phyloP scores from a whole-genome alignment of 768 basidiomycete species.

The Pseudohyphozyma bogoriensis region DNA sequence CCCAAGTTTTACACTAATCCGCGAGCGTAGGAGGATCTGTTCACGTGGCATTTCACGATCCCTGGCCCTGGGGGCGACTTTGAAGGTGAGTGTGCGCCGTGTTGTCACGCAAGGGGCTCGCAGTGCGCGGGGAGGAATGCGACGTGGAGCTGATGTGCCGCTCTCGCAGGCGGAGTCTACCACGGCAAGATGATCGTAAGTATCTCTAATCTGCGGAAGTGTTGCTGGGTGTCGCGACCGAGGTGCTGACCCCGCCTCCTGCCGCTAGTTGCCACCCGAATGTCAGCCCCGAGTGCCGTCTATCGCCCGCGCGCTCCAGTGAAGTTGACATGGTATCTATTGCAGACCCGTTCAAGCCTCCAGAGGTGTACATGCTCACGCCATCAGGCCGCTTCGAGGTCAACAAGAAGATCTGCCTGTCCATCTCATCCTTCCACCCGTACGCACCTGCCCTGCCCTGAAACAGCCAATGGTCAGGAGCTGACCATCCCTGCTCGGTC shows the following conservation, averaged over 20 bases:
- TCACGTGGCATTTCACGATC: conserved; percentile 97
- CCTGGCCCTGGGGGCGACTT: conserved; percentile 80
- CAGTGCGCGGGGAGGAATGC: too few species aligned
- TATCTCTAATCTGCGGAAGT: too few species aligned
- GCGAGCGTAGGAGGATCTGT: conserved; percentile 45
- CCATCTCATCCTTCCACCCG: conserved; percentile 45
- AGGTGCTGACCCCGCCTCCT: neutral
- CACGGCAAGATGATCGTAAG: conserved; percentile 55
- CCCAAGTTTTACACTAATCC: neutral
- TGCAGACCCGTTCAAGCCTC: conserved; percentile 95
- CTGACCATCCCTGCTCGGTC: neutral
- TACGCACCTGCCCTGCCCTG: neutral
- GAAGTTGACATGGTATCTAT: too few species aligned
- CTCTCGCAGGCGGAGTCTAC: conserved; percentile 64
- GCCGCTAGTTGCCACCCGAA: neutral
- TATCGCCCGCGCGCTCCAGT: too few species aligned
- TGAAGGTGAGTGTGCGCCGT: conserved; percentile 42
- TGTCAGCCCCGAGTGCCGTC: conserved; percentile 39
- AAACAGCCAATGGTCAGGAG: too few species aligned
- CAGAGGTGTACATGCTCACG: conserved; percentile 74
- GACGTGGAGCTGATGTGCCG: neutral
- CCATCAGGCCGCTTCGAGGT: conserved; percentile 95
- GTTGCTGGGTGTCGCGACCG: neutral
- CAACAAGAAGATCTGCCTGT: conserved; percentile 68
- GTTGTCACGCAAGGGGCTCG: too few species aligned